Percentiles rank a stretch among this genome's conserved stretches.
Evolutionary conservation across 2,329 filamentous ascomycete species (phyloP).

Genomic region (Sporothrix phasma): DNA sequence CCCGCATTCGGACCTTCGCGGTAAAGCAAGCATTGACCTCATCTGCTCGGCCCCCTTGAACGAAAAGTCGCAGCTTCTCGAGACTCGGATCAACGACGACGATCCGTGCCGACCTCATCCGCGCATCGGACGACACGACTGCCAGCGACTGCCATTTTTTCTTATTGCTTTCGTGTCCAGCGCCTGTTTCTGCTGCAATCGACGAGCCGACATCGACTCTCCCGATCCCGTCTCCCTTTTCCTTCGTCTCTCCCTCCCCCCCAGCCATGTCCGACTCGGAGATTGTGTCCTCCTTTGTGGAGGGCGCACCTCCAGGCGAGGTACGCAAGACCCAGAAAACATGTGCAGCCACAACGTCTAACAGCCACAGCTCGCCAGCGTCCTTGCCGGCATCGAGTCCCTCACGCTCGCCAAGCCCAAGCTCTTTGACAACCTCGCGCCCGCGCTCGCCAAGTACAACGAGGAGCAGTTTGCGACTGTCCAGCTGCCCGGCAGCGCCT

Average conservation of each 20-base stretch:
- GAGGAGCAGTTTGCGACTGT: conserved; percentile 85
- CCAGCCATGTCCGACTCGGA: conserved; percentile 32
- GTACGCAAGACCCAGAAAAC: conserved; percentile 38
- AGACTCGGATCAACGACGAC: background rate
- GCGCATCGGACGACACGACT: background rate
- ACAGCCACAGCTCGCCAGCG: conserved; percentile 12
- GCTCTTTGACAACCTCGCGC: conserved; percentile 61
- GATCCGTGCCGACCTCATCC: background rate
- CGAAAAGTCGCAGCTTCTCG: background rate
- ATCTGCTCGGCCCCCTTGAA: background rate
- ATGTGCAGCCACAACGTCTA: conserved; percentile 12
- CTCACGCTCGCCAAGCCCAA: conserved; percentile 61
- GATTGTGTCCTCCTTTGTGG: conserved; percentile 74
- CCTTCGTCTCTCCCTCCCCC: background rate
- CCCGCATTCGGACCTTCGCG: conserved; percentile 9
- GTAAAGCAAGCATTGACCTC: background rate
- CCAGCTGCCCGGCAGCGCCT: conserved; percentile 72
- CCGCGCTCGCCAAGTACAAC: conserved; percentile 90
- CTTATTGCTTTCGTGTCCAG: background rate
- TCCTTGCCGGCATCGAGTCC: conserved; percentile 73
- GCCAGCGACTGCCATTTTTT: background rate
- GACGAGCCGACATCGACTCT: background rate
- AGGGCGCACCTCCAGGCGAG: conserved; percentile 93
- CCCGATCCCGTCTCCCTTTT: background rate
- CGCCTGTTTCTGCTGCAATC: background rate